Base-by-base conservation (phyloP, 2,329 filamentous ascomycete species). In the Didymellaceae sp. region DNA sequence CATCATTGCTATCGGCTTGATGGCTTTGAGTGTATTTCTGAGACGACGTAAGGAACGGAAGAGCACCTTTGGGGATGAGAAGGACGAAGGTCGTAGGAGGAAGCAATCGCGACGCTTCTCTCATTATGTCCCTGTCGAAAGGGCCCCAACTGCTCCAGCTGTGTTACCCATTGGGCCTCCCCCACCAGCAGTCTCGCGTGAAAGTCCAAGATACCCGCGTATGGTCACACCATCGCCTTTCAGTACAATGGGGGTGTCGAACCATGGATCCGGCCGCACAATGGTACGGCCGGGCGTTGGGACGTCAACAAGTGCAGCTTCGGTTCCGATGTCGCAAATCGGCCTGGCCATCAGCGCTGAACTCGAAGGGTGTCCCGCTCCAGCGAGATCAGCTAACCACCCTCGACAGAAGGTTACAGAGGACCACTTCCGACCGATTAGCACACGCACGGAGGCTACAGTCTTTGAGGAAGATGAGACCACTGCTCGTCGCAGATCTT, bases 381-480 rank as follows among this genome's bases (percentile, higher is more conserved):
- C 54, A 28, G 31, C 45, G 32, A 58, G 49, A n/a, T 21, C 52
- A 8, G 50, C 56, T 39, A 47, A 40, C 33, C 43, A 53, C 13
- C 37, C 42, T 10, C 25, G 48, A 21, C 48, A 45, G 10, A 52
- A 52, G 26, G 43, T 52, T 7, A 52, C 48, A 17, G 43, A 46
- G 30, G 49, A 47, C 5, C 44, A 47, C 30, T 47, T 53, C 17
- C 58, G 70, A 9, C 67, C 66, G 2, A 48, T 69, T 16, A 74
- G 70, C 51, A 59, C 62, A 7, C 55, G 71, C 40, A 72, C 68
- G 2, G 65, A 71, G 44, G 56, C 56, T 20, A 74, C 72, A n/a
- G 59, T 74, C 1, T 74, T 74, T 22, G 72, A 74, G 52, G 72
- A 74, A 54, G 70, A 72, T 33, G 62, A 65, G n/a, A 7, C 53